Conservation (phyloP, 2,329 filamentous ascomycete species). For the Didymella pomorum region DNA sequence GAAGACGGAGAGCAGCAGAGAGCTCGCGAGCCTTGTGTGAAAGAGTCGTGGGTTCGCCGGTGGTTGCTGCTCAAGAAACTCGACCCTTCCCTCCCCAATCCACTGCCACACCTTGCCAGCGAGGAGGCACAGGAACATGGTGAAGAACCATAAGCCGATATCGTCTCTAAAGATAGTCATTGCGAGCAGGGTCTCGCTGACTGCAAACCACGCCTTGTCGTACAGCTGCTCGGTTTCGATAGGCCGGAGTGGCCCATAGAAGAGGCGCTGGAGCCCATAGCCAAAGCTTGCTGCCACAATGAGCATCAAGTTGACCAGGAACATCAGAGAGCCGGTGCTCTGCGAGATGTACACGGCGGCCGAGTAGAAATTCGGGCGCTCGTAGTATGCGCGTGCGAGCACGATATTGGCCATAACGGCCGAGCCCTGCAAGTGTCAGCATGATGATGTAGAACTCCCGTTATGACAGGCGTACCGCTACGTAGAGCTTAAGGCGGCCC, state of each 20-base stretch:
- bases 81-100: conserved; percentile 95
- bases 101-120: conserved; percentile 98
- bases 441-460: conserved; percentile 7
- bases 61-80: conserved; percentile 93
- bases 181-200: conserved; percentile 93
- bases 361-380: conserved; percentile 97
- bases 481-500: conserved; percentile 47
- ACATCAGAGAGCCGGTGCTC: conserved; percentile 94
- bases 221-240: conserved; percentile 97
- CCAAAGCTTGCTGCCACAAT: conserved; percentile 81
- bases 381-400: conserved; percentile 88
- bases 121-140: conserved; percentile 93
- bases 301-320: conserved; percentile 89
- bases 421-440: conserved; percentile 62
- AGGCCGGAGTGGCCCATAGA: conserved; percentile 88
- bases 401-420: conserved; percentile 84
- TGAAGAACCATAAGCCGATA: conserved; percentile 90
- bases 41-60: conserved; percentile 88
- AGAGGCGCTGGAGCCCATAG: conserved; percentile 86
- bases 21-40: conserved; percentile 81
- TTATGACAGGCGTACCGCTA: conserved; percentile 36
- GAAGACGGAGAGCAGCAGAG: conserved; percentile 77
- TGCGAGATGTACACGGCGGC: conserved; percentile 96
- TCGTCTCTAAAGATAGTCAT: conserved; percentile 99
- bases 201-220: conserved; percentile 97